These are phyloP conservation scores for Camellia oleifera DNA, from an alignment of 179 eudicot genomes.

Conservation along the genomic window DNA sequence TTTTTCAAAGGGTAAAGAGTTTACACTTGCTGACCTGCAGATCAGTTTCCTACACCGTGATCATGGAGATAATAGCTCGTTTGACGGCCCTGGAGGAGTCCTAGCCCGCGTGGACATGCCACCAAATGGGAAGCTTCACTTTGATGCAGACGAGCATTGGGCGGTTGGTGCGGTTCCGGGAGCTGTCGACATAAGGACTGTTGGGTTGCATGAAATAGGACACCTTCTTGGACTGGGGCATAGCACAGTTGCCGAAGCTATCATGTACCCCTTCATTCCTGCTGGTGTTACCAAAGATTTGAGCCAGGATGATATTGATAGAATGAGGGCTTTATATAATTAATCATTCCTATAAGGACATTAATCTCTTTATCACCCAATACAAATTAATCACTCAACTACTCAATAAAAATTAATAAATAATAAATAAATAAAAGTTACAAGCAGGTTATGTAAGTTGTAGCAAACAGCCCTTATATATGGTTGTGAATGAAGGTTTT, in stretches of 20 bases:
- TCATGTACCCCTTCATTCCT: background rate
- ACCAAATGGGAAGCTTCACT: background rate
- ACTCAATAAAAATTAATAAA: too few species aligned
- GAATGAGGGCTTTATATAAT: background rate
- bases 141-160: conserved; percentile 10
- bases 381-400: too few species aligned
- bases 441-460: too few species aligned
- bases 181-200: background rate
- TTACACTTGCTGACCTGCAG: background rate
- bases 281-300: background rate
- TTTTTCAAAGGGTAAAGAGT: conserved; percentile 14
- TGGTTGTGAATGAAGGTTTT: too few species aligned
- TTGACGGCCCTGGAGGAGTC: conserved; percentile 2
- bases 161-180: background rate
- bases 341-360: too few species aligned
- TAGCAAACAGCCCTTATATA: too few species aligned
- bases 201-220: conserved; percentile 14
- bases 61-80: background rate
- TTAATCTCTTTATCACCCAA: too few species aligned
- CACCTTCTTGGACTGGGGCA: conserved; percentile 16
- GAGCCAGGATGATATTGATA: background rate
- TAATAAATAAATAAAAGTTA: too few species aligned
- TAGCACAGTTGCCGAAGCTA: background rate
- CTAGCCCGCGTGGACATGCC: conserved; percentile 9
- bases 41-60: background rate